Evolutionary conservation across 2,329 filamentous ascomycete species (phyloP).

Genomic region (Gremmenia infestans): DNA sequence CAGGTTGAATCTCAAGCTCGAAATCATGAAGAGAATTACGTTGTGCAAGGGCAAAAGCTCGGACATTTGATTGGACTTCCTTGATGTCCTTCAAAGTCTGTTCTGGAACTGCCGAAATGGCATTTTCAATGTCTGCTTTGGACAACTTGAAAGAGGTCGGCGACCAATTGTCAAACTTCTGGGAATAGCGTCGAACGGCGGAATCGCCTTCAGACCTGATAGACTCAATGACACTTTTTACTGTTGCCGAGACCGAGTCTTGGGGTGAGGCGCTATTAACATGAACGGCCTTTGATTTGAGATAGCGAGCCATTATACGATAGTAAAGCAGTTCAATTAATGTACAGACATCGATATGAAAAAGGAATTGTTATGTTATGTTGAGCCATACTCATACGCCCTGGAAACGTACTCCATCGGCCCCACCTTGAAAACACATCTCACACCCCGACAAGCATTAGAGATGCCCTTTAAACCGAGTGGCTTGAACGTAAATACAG

Average conservation of each 20-base stretch:
- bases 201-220: conserved; percentile 43
- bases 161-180: conserved; percentile 51
- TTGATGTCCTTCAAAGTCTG: conserved; percentile 51
- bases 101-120: conserved; percentile 39
- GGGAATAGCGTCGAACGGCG: conserved; percentile 44
- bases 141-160: conserved; percentile 46
- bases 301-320: conserved; percentile 3
- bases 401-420: too few species aligned
- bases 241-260: conserved; percentile 35
- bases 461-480: too few species aligned
- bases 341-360: too few species aligned
- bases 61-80: conserved; percentile 44
- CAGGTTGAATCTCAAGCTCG: conserved; percentile 45
- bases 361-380: too few species aligned
- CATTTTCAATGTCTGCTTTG: conserved; percentile 37
- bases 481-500: too few species aligned
- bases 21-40: conserved; percentile 42
- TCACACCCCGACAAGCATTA: too few species aligned
- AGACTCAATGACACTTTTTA: conserved; percentile 43
- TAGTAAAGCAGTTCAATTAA: background rate
- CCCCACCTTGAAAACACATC: too few species aligned
- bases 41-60: conserved; percentile 45
- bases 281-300: conserved; percentile 4
- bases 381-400: too few species aligned
- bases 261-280: background rate